Percentiles rank a stretch among this genome's conserved stretches.
These are phyloP conservation scores for Trichoderma virens DNA, from an alignment of 495 filamentous ascomycete species.

Conservation along the genomic window DNA sequence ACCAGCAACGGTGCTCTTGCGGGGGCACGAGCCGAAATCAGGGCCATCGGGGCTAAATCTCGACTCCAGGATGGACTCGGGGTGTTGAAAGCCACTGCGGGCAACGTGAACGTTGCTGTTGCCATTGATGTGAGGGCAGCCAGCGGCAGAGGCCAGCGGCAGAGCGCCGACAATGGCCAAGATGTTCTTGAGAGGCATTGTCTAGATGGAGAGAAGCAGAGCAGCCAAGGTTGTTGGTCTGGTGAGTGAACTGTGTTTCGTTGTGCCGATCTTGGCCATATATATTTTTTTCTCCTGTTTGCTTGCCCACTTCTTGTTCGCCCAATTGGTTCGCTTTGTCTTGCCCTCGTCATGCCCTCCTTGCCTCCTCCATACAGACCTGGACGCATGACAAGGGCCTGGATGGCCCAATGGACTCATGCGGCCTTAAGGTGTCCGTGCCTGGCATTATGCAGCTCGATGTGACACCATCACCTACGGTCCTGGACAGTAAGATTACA, in stretches of 20 bases:
- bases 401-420: not conserved
- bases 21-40: conserved; percentile 1
- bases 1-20: conserved; percentile 38
- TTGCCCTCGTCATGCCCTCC: not conserved
- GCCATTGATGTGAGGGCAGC: not conserved
- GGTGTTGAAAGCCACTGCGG: not conserved
- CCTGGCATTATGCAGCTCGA: conserved; percentile 1
- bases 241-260: not conserved
- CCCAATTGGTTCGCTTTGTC: not conserved
- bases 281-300: not conserved
- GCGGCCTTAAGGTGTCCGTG: not conserved
- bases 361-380: no score
- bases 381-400: not conserved
- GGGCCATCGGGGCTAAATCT: not conserved
- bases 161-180: not conserved
- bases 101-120: not conserved
- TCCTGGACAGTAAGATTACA: not conserved
- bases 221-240: not conserved
- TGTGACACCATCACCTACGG: not conserved
- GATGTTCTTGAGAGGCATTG: conserved; percentile 6
- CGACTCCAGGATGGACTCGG: not conserved
- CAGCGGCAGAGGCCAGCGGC: not conserved
- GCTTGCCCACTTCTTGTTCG: not conserved
- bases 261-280: not conserved
- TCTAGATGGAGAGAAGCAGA: not conserved